Conservation (phyloP, 768 basidiomycete species). For the Psilocybe azurescens region DNA sequence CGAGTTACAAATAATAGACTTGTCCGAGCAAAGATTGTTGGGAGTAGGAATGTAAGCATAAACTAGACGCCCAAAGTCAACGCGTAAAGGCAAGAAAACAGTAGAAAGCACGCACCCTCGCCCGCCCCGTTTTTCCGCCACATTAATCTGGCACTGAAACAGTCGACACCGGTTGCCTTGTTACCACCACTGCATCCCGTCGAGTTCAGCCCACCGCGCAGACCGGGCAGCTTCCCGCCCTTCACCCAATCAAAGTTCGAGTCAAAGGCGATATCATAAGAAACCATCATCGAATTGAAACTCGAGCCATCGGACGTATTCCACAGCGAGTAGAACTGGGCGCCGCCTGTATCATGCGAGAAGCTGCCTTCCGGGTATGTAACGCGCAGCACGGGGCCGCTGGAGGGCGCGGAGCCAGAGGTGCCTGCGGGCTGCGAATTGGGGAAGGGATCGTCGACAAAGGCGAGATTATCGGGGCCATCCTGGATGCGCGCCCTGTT, state of each 20-base stretch:
- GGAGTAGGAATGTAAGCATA: constrained; percentile 81
- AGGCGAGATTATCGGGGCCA: constrained; percentile 57
- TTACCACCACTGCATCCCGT: constrained; percentile 75
- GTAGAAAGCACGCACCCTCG: constrained; percentile 60
- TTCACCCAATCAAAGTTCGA: constrained; percentile 70
- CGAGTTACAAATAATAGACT: constrained; percentile 65
- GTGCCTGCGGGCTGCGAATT: constrained; percentile 41
- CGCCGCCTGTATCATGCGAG: constrained; percentile 63
- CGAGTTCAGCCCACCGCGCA: constrained; percentile 69
- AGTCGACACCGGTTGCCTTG: constrained; percentile 64
- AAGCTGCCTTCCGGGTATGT: constrained; percentile 69
- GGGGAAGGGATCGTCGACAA: constrained; percentile 74
- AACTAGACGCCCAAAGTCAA: constrained; percentile 44
- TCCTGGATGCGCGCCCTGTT: constrained; percentile 66
- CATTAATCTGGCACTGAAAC: constrained; percentile 80
- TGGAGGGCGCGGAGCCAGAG: constrained; percentile 28
- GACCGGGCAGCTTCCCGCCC: constrained; percentile 78
- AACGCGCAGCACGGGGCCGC: constrained; percentile 58
- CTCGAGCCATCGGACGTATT: constrained; percentile 59
- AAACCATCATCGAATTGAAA: constrained; percentile 71
- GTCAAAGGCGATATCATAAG: constrained; percentile 80
- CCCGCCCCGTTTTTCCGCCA: constrained; percentile 70
- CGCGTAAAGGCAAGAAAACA: not conserved
- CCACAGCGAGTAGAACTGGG: constrained; percentile 73
- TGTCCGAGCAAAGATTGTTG: constrained; percentile 60